phyloP scores from a whole-genome alignment of 495 filamentous ascomycete species.

The Annulohypoxylon maeteangense region DNA sequence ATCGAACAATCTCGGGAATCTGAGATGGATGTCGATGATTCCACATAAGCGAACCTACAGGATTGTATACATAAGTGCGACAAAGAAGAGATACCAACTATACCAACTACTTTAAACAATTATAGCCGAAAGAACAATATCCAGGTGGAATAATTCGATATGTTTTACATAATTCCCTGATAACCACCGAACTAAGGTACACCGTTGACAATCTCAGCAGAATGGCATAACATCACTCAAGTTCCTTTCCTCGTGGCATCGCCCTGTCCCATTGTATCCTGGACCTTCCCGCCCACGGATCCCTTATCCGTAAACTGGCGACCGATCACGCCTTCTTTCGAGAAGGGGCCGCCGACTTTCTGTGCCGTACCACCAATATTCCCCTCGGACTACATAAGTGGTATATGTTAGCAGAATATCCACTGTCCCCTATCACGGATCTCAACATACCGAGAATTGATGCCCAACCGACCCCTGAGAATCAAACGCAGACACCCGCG shows the following conservation, averaged over 20 bases:
- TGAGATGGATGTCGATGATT: constrained; percentile 45
- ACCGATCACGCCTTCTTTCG: constrained; percentile 59
- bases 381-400: constrained; percentile 54
- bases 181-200: background rate
- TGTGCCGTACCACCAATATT: constrained; percentile 62
- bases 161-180: background rate
- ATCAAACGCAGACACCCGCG: constrained; percentile 49
- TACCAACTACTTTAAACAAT: background rate
- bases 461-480: constrained; percentile 50
- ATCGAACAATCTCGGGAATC: constrained; percentile 51
- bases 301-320: constrained; percentile 61
- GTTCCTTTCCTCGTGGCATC: constrained; percentile 30
- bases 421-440: background rate
- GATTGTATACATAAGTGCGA: background rate
- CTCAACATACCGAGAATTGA: constrained; percentile 47
- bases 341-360: constrained; percentile 65
- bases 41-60: constrained; percentile 2
- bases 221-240: background rate
- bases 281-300: constrained; percentile 58
- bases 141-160: background rate
- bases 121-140: background rate
- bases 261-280: constrained; percentile 44
- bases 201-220: background rate
- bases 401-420: background rate
- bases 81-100: background rate